These are phyloP conservation scores for Begonia peltatifolia DNA, from an alignment of 306 rosid species.

Conservation along the genomic window DNA sequence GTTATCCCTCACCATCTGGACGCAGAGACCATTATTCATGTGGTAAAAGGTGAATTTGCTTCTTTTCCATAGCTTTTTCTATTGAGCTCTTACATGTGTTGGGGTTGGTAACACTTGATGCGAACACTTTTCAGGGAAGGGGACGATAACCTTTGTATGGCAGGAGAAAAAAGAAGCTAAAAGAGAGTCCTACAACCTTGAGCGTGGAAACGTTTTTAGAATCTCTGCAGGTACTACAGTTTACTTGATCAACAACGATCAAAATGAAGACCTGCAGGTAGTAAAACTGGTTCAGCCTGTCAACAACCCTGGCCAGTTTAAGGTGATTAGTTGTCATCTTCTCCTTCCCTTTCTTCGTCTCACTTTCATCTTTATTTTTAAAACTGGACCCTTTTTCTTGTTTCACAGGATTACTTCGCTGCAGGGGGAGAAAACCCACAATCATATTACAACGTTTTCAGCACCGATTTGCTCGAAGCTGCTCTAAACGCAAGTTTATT, in stretches of 20 bases:
- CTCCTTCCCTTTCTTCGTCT: neutral
- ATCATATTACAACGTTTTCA: constrained; percentile 24
- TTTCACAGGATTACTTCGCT: constrained; percentile 19
- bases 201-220: constrained; percentile 16
- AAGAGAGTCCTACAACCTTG: constrained; percentile 22
- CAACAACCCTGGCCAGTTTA: constrained; percentile 26
- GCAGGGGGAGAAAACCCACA: constrained; percentile 19
- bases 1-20: constrained; percentile 30
- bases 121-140: constrained; percentile 15
- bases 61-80: neutral
- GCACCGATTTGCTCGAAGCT: constrained; percentile 20
- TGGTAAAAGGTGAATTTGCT: constrained; percentile 13
- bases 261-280: constrained; percentile 16
- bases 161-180: constrained; percentile 22
- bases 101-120: neutral
- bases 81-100: neutral
- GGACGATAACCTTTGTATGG: constrained; percentile 14
- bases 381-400: neutral
- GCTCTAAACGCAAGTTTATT: constrained; percentile 17
- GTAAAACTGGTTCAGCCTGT: constrained; percentile 19
- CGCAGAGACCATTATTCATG: constrained; percentile 20
- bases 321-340: constrained; percentile 10
- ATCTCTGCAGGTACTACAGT: constrained; percentile 21
- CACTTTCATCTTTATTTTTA: neutral
- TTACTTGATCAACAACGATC: constrained; percentile 18